phyloP scores from a whole-genome alignment of 805 yeast genomes.

The Grigorovia jiainica region DNA sequence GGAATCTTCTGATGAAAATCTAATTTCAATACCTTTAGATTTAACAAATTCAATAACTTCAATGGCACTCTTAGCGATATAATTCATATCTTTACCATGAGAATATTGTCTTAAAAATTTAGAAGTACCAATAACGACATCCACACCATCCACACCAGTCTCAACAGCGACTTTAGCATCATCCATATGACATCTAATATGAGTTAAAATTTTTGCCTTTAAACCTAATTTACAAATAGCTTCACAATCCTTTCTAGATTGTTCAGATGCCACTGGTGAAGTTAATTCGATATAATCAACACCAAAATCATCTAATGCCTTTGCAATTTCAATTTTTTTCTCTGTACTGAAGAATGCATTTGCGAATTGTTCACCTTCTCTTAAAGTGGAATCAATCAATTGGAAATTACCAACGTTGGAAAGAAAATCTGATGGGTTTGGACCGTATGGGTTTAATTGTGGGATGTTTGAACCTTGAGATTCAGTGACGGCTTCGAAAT shows the following conservation, averaged over 20 bases:
- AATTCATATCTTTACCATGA: slow-evolving; percentile 98
- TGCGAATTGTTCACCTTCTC: slow-evolving; percentile 99
- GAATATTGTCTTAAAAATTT: slow-evolving; percentile 89
- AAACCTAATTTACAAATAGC: slow-evolving; percentile 96
- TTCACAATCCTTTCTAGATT: slow-evolving; percentile 87
- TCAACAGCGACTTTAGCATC: slow-evolving; percentile 96
- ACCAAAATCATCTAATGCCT: slow-evolving; percentile 94
- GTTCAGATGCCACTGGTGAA: slow-evolving; percentile 96
- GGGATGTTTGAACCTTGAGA: slow-evolving; percentile 23
- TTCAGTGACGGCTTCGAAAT: slow-evolving; percentile 8
- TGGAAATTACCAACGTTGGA: slow-evolving; percentile 86
- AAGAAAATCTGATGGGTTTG: slow-evolving; percentile 85
- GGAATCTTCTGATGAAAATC: slow-evolving; percentile 95
- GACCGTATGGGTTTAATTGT: slow-evolving; percentile 76
- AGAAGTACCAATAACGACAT: slow-evolving; percentile 95
- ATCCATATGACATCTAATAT: slow-evolving; percentile 98
- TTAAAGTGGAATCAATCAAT: slow-evolving; percentile 86
- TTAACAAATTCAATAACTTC: slow-evolving; percentile 97
- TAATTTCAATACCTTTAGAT: slow-evolving; percentile 91
- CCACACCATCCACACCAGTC: slow-evolving; percentile 98
- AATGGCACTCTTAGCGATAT: slow-evolving; percentile 89
- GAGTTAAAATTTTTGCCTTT: slow-evolving; percentile 91
- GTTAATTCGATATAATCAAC: slow-evolving; percentile 97
- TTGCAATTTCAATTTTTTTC: slow-evolving; percentile 93
- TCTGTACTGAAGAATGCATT: slow-evolving; percentile 92